phyloP scores from a whole-genome alignment of 225 moss, liverwort and hornwort species.

The Pleurozium schreberi region DNA sequence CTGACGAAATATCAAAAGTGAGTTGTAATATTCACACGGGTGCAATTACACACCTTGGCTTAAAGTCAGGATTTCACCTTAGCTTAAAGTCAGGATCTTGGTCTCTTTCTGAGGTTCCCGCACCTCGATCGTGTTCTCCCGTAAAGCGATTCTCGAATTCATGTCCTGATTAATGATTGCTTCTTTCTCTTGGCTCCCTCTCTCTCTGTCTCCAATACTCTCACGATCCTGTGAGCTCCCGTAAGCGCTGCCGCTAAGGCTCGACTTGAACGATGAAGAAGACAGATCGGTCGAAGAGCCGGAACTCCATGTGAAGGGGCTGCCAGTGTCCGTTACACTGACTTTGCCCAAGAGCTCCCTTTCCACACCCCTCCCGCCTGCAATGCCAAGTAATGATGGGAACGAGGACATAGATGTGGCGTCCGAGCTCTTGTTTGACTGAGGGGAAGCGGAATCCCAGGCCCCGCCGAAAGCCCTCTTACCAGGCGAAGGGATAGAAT shows the following conservation, averaged over 20 bases:
- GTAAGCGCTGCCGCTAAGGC: slow-evolving; percentile 29
- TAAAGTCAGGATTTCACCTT: slow-evolving; percentile 21
- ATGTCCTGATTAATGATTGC: neutral
- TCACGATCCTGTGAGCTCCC: slow-evolving; percentile 32
- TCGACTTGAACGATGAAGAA: slow-evolving; percentile 44
- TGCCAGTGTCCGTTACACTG: slow-evolving; percentile 12
- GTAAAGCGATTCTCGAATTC: neutral
- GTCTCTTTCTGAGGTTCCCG: neutral
- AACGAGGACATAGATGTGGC: slow-evolving; percentile 21
- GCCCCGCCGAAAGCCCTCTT: slow-evolving; percentile 2
- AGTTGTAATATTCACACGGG: too few species aligned
- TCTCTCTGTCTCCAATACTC: slow-evolving; percentile 29
- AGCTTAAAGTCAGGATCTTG: neutral
- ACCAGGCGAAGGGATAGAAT: neutral
- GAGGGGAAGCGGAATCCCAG: slow-evolving; percentile 10
- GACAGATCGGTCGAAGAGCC: slow-evolving; percentile 42
- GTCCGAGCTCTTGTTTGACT: slow-evolving; percentile 6
- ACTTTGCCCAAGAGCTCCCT: slow-evolving; percentile 16
- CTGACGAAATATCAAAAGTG: too few species aligned
- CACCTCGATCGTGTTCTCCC: neutral
- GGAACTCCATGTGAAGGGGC: slow-evolving; percentile 25
- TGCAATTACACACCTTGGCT: too few species aligned
- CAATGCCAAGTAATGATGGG: slow-evolving; percentile 15
- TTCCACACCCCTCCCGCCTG: slow-evolving; percentile 14
- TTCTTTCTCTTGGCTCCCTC: slow-evolving; percentile 14